phyloP scores from a whole-genome alignment of 306 rosid genomes.

The Cucurbita argyrosperma region DNA sequence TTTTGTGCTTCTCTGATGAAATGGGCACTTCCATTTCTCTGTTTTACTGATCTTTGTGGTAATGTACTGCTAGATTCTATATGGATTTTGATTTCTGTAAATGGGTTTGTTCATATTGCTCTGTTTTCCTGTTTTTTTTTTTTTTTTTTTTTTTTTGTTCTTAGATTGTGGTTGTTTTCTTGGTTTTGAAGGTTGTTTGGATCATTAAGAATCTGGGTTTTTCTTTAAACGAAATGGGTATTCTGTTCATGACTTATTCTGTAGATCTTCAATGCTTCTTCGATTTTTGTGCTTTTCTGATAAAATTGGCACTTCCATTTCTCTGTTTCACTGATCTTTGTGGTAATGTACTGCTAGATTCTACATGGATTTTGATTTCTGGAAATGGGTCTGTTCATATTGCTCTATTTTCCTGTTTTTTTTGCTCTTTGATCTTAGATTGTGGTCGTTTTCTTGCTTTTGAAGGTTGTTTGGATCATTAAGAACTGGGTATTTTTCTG shows the following conservation, averaged over 20 bases:
- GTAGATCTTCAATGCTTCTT: neutral
- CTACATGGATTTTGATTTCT: neutral
- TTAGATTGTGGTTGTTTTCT: neutral
- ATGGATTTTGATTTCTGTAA: neutral
- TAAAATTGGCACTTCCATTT: neutral
- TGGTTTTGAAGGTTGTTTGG: neutral
- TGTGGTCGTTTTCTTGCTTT: neutral
- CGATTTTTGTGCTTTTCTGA: neutral
- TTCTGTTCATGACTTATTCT: neutral
- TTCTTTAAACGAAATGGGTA: neutral
- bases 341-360: neutral
- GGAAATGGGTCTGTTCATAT: neutral
- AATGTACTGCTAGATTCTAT: neutral
- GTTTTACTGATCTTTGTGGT: neutral
- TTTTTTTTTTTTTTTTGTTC: neutral
- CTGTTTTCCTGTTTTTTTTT: neutral
- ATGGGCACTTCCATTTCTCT: neutral
- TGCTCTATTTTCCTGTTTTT: neutral
- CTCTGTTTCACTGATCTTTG: neutral
- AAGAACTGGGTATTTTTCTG: neutral
- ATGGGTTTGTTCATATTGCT: conserved; percentile 1
- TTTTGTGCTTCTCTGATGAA: neutral
- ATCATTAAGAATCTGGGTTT: neutral
- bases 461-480: neutral
- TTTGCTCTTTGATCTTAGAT: neutral